Evolutionary conservation across 768 basidiomycete species (phyloP).

Genomic region (Mrakia blollopis): DNA sequence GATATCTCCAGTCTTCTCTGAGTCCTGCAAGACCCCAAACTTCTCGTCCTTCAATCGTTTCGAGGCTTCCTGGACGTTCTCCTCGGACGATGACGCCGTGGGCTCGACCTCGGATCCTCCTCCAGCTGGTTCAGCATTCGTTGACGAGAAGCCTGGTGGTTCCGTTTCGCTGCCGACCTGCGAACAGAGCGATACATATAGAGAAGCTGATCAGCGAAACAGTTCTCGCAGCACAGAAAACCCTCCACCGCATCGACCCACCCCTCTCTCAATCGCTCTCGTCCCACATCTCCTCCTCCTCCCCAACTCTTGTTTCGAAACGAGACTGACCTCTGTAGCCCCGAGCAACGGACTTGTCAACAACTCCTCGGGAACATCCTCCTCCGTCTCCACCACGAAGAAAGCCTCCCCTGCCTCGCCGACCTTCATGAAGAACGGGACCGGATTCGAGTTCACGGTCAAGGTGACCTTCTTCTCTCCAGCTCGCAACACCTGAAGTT

Average conservation of each 20-base stretch:
- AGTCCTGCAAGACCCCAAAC: slow-evolving; percentile 11
- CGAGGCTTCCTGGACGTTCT: slow-evolving; percentile 33
- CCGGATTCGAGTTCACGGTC: slow-evolving; percentile 66
- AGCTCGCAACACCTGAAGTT: slow-evolving; percentile 89
- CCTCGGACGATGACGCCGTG: slow-evolving; percentile 37
- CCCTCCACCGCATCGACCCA: neutral
- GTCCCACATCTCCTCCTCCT: neutral
- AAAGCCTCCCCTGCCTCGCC: slow-evolving; percentile 98
- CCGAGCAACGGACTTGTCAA: slow-evolving; percentile 83
- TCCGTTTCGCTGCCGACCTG: neutral
- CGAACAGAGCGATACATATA: neutral
- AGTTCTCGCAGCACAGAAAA: neutral
- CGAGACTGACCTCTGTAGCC: slow-evolving; percentile 39
- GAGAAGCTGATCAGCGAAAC: neutral
- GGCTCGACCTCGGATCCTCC: slow-evolving; percentile 34
- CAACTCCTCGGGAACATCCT: slow-evolving; percentile 85
- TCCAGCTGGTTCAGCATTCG: neutral
- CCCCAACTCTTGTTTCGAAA: neutral
- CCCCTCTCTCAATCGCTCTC: neutral
- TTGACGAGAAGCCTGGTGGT: neutral
- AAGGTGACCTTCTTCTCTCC: slow-evolving; percentile 95
- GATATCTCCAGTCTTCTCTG: neutral
- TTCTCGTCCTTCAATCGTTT: slow-evolving; percentile 15
- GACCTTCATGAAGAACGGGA: slow-evolving; percentile 97
- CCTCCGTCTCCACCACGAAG: slow-evolving; percentile 95